Evolutionary conservation across 495 filamentous ascomycete genomes (phyloP), one percentile per base, ranked within the genome.

Genomic region (Wilcoxina mikolae): DNA sequence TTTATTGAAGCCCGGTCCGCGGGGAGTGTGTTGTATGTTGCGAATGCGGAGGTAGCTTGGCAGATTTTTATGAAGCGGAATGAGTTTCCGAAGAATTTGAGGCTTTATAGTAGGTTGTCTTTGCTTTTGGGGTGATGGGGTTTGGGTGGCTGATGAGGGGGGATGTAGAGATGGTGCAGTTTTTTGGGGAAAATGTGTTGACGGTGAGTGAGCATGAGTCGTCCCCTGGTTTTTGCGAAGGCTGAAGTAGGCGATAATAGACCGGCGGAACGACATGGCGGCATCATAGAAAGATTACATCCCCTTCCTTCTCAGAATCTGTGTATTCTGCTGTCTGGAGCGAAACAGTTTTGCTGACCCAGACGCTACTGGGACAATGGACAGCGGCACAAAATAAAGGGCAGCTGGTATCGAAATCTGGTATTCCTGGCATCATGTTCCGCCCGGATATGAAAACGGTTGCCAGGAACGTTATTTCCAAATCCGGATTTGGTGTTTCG

Each of bases 211-310:
- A 39, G n/a, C n/a, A n/a, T n/a, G n/a, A n/a, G n/a, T n/a, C 4
- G 35, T 39, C 4, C 12, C 4, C 35, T 15, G 35, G 20, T 18
- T 12, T 15, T 18, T 27, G 47, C 18, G 22, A n/a, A 17, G 25
- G 46, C 25, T 31, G 56, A 12, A 25, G 29, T 23, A 28, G 24
- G 46, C 11, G 9, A 12, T 24, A 20, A 15, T 15, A 60, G 58
- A 66, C 72, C 4, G 76, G 75, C 55, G 76, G 74, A 15, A 51
- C 63, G 9, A 52, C 59, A 17, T 78, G 75, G 75, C 67, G 75
- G 5, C 70, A 69, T 44, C 75, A 78, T 58, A 66, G 73, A 22
- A 75, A 73, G 55, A 71, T 76, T 22, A 74, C 73, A 1, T 68
- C 68, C 27, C 74, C 72, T 1, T 70, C 72, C 10, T 78, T 78